Percentiles rank a stretch among this genome's conserved stretches.
These are phyloP conservation scores for Medicago arabica DNA, from an alignment of 306 rosid genomes.

Conservation along the genomic window DNA sequence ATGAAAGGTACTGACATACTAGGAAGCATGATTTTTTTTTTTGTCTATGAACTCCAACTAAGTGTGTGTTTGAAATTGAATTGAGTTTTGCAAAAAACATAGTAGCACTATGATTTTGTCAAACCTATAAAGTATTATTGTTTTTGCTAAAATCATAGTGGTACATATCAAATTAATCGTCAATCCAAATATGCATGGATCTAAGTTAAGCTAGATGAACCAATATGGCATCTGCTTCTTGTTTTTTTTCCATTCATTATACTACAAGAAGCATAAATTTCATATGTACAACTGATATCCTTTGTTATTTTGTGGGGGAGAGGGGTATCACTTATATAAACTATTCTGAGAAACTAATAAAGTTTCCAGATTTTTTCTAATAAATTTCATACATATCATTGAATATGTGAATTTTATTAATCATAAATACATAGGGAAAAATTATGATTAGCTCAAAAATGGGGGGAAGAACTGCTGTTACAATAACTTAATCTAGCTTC, in stretches of 20 bases:
- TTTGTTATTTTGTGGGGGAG: neutral
- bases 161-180: neutral
- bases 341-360: constrained; percentile 10
- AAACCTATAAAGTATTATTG: neutral
- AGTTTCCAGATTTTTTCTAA: constrained; percentile 26
- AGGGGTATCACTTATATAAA: constrained; percentile 15
- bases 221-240: too few species aligned
- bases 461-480: constrained; percentile 35
- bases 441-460: constrained; percentile 39
- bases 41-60: neutral
- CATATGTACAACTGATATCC: neutral
- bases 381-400: constrained; percentile 35
- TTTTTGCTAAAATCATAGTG: neutral
- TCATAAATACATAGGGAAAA: constrained; percentile 28
- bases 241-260: too few species aligned
- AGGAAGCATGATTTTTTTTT: neutral
- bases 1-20: neutral
- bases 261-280: constrained; percentile 2
- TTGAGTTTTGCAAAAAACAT: too few species aligned
- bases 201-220: neutral
- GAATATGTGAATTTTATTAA: constrained; percentile 35
- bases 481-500: constrained; percentile 39
- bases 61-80: neutral
- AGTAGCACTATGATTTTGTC: neutral
- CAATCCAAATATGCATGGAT: neutral